Conservation (phyloP, 75 land plant species). For the Pinus tabuliformis region DNA sequence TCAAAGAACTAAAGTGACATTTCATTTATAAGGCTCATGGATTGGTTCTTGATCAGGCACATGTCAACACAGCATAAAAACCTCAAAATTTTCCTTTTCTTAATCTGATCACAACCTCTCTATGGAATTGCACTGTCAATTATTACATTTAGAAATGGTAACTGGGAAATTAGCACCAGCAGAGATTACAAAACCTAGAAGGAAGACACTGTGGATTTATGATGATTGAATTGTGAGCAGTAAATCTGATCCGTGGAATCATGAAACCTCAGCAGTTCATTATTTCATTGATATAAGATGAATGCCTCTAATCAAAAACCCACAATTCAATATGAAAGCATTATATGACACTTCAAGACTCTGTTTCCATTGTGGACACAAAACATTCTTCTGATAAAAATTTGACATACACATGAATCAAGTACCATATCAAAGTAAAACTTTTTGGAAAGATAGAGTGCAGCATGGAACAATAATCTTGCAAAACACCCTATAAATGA, state of each 20-base stretch:
- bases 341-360: background rate
- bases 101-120: background rate
- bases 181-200: background rate
- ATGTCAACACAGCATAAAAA: background rate
- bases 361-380: background rate
- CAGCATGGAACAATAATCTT: background rate
- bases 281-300: background rate
- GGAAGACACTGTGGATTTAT: background rate
- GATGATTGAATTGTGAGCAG: background rate
- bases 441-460: background rate
- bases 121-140: background rate
- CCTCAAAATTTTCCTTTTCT: background rate
- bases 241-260: background rate
- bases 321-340: background rate
- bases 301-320: background rate
- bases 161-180: background rate
- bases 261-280: slow-evolving; percentile 1
- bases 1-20: background rate
- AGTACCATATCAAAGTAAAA: background rate
- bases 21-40: background rate
- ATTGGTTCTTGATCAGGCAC: background rate
- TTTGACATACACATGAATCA: background rate
- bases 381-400: background rate
- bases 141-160: background rate
- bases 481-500: background rate